These are phyloP conservation scores for Prunus armeniaca DNA, from an alignment of 306 rosid species.

Conservation along the genomic window DNA sequence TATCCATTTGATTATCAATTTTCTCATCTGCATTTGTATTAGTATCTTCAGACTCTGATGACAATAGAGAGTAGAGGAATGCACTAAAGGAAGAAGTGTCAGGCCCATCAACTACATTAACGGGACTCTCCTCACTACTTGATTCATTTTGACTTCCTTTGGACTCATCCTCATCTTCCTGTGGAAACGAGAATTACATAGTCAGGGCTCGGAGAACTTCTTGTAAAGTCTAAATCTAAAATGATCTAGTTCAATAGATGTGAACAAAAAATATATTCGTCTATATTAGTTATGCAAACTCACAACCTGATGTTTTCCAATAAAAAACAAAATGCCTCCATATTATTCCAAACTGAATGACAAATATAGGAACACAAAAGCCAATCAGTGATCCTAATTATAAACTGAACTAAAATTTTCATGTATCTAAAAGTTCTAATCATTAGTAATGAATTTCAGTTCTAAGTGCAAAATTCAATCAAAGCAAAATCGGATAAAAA, in stretches of 20 bases:
- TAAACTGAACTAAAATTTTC: not conserved
- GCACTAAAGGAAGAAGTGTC: slow-evolving; percentile 92
- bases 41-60: slow-evolving; percentile 49
- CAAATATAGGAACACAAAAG: not conserved
- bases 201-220: not conserved
- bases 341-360: not conserved
- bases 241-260: not conserved
- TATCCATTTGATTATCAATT: slow-evolving; percentile 37
- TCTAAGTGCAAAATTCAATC: not conserved
- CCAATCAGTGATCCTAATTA: not conserved
- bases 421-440: not conserved
- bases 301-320: not conserved
- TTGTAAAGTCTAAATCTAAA: not conserved
- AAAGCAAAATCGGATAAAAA: not conserved
- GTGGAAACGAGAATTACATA: slow-evolving; percentile 10
- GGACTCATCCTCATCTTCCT: slow-evolving; percentile 56
- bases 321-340: not conserved
- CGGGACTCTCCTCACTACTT: slow-evolving; percentile 39
- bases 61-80: slow-evolving; percentile 68
- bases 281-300: not conserved
- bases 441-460: not conserved
- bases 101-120: slow-evolving; percentile 62
- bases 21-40: slow-evolving; percentile 29
- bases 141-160: slow-evolving; percentile 38
- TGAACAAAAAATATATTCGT: not conserved